Percentiles rank a stretch among this genome's conserved stretches.
Conservation (phyloP, 495 filamentous ascomycete genomes). For the Pyrenula aspistea region DNA sequence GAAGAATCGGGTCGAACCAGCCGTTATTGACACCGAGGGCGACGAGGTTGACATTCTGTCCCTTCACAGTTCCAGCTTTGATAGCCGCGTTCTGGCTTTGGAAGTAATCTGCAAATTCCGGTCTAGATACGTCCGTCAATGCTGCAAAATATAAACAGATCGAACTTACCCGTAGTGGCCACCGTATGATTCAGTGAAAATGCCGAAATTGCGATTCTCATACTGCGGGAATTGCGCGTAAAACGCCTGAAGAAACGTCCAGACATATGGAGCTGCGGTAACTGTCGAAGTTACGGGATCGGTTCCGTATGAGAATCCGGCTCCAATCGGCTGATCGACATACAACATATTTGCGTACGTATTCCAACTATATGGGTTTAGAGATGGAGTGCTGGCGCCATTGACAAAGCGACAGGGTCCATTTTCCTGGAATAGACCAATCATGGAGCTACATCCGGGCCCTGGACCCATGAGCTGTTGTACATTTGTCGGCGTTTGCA, state of each 20-base stretch:
- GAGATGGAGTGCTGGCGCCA: conserved; percentile 27
- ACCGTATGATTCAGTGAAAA: conserved; percentile 46
- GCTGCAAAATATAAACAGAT: too few species aligned
- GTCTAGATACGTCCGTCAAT: too few species aligned
- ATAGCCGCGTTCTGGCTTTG: conserved; percentile 37
- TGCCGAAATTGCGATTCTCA: conserved; percentile 38
- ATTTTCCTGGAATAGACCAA: conserved; percentile 44
- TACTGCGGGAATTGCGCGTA: conserved; percentile 39
- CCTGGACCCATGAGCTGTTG: conserved; percentile 4
- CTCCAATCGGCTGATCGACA: conserved; percentile 41
- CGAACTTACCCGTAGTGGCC: conserved; percentile 30
- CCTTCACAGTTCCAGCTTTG: conserved; percentile 21
- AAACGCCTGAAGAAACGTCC: conserved; percentile 44
- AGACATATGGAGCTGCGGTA: conserved; percentile 40
- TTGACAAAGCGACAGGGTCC: conserved; percentile 43
- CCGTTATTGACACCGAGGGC: conserved; percentile 48
- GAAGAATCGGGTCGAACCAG: conserved; percentile 37
- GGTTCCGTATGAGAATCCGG: conserved; percentile 43
- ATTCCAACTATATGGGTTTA: conserved; percentile 51
- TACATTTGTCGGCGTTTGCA: background rate
- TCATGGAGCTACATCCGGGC: conserved; percentile 40
- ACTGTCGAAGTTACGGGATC: conserved; percentile 33
- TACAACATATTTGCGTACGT: conserved; percentile 49
- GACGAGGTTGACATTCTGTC: conserved; percentile 37
- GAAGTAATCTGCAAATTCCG: conserved; percentile 40